phyloP scores from a whole-genome alignment of 768 basidiomycete species.

The Asterophora lycoperdoides region DNA sequence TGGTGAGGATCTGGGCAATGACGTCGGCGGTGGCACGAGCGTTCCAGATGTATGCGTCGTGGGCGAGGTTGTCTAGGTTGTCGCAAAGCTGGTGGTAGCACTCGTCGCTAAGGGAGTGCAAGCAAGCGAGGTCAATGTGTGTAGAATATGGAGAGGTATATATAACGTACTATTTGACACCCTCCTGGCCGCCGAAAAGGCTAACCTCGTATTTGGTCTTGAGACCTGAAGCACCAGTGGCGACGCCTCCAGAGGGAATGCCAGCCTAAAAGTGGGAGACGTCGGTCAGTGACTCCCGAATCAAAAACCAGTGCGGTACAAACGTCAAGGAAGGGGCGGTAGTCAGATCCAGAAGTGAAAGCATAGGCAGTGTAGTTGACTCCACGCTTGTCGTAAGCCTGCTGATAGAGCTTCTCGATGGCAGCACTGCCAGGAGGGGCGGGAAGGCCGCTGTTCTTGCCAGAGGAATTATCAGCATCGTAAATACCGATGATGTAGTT shows the following conservation, averaged over 20 bases:
- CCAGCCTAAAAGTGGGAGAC: slow-evolving; percentile 12
- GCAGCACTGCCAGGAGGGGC: slow-evolving; percentile 26
- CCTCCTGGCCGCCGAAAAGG: slow-evolving; percentile 25
- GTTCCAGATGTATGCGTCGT: slow-evolving; percentile 8
- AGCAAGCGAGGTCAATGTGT: neutral
- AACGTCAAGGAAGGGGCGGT: slow-evolving; percentile 28
- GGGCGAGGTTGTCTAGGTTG: slow-evolving; percentile 22
- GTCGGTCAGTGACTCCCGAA: neutral
- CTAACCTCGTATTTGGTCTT: slow-evolving; percentile 24
- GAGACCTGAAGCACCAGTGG: slow-evolving; percentile 26
- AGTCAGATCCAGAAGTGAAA: slow-evolving; percentile 27
- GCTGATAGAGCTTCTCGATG: slow-evolving; percentile 27
- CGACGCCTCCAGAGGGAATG: slow-evolving; percentile 28
- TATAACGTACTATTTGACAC: slow-evolving; percentile 20
- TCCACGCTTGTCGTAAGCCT: slow-evolving; percentile 19
- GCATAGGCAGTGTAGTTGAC: slow-evolving; percentile 19
- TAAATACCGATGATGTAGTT: slow-evolving; percentile 24
- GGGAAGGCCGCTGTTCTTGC: slow-evolving; percentile 20
- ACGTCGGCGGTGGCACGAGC: slow-evolving; percentile 9
- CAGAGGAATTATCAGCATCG: slow-evolving; percentile 28
- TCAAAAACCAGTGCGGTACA: neutral
- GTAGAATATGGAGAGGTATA: neutral
- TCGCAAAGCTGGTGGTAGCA: slow-evolving; percentile 30
- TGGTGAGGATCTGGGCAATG: slow-evolving; percentile 4
- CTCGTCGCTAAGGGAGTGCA: slow-evolving; percentile 11